Base-by-base conservation (phyloP, 1,284 basidiomycete species). In the Coriolopsis trogii region DNA sequence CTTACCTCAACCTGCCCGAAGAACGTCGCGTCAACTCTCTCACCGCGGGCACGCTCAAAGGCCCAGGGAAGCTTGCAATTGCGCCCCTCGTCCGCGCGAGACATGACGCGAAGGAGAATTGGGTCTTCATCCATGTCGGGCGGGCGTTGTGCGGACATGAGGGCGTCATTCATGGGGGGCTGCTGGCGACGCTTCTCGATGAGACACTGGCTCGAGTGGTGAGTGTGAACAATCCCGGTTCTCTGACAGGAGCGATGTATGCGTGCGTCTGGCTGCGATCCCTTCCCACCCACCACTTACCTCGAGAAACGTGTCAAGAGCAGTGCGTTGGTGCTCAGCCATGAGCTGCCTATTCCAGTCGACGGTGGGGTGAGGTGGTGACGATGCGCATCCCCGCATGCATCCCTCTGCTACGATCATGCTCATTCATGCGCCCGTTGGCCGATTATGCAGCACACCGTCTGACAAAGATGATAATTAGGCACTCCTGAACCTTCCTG, bases 101-200 rank as follows among this genome's bases (percentile, higher is more conserved):
- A 63, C 75, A 75, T 51, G 91, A 96, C 69, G 90, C 93, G 67
- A 78, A 74, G 8, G 87, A 93, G 70, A 80, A 81, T 6, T 66
- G 85, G 51, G 76, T 84, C 12, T 73, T 97, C 53, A 55, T 93
- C 1, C 95, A 98, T 66, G 76, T 97, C 7, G 95, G 96, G 1
- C 73, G 90, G 30, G 87, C 86, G 5, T 64, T 98, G 43, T 98
- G 95, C 65, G 93, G 92, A 2, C 93, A 96, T 63, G 93, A 96
- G 69, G 95, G 95, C 0, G 92, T 98, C 58, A 74, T 98, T 2
- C 96, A 98, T 67, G 96, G 96, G 0, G 96, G 96, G 1, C 67
- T 98, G 54, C 75, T 98, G 21, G 93, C 94, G 24, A 98, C 94
- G 0, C 72, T 98, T 4, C 73, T 96, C 51, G 95, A 98, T 63